These are phyloP conservation scores for Periglandula ipomoeae DNA, from an alignment of 2,329 filamentous ascomycete species.

Conservation along the genomic window DNA sequence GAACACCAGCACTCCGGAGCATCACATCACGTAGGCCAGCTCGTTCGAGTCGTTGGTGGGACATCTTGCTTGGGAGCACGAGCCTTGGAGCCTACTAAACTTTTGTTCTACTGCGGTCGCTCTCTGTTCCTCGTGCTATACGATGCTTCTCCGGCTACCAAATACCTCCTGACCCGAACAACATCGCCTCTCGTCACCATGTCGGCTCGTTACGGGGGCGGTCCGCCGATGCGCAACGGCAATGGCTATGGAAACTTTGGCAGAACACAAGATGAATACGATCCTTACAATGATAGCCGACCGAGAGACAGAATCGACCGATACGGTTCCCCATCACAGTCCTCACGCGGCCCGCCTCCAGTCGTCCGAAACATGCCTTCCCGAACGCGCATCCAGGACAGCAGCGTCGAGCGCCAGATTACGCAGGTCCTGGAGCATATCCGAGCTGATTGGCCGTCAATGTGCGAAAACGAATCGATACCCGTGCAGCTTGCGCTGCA, in stretches of 20 bases:
- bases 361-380: conserved; percentile 26
- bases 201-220: conserved; percentile 40
- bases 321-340: conserved; percentile 28
- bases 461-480: conserved; percentile 81
- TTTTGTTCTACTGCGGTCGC: neutral
- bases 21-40: neutral
- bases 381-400: conserved; percentile 28
- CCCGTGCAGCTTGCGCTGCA: conserved; percentile 93
- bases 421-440: conserved; percentile 69
- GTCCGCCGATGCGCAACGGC: conserved; percentile 25
- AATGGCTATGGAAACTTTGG: conserved; percentile 36
- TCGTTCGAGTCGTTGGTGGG: neutral
- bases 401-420: conserved; percentile 48
- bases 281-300: conserved; percentile 34
- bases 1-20: neutral
- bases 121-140: neutral
- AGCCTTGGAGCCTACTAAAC: neutral
- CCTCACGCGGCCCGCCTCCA: conserved; percentile 20
- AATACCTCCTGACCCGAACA: neutral
- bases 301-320: conserved; percentile 34
- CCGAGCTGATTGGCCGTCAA: conserved; percentile 80
- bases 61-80: neutral
- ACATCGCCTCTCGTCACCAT: conserved; percentile 24
- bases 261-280: conserved; percentile 36
- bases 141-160: conserved; percentile 10